phyloP scores from a whole-genome alignment of 306 rosid genomes.

The Luffa aegyptiaca region DNA sequence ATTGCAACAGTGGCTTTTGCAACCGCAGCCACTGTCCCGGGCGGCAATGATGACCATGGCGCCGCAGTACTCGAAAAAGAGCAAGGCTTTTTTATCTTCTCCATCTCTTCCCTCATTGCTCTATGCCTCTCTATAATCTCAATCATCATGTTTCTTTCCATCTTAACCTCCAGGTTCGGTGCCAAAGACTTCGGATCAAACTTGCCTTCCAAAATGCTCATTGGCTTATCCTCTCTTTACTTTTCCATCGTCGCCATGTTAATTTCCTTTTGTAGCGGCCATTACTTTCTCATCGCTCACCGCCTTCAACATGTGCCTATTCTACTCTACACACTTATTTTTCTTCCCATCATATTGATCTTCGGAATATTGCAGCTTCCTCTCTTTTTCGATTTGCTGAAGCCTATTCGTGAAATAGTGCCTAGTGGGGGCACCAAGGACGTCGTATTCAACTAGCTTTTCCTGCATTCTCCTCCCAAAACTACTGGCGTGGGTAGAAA shows the following conservation, averaged over 20 bases:
- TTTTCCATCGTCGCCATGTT: constrained; percentile 32
- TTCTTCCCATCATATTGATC: constrained; percentile 19
- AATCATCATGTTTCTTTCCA: constrained; percentile 41
- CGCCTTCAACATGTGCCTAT: constrained; percentile 7
- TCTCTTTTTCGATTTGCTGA: constrained; percentile 25
- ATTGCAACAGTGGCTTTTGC: constrained; percentile 26
- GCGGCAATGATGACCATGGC: background rate
- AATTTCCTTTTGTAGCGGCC: constrained; percentile 28
- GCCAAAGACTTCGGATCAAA: background rate
- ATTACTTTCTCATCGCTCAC: constrained; percentile 26
- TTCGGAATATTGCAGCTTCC: constrained; percentile 34
- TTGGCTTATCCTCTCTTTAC: constrained; percentile 32
- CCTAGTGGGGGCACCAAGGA: background rate
- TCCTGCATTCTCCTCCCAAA: no score
- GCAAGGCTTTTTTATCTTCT: constrained; percentile 21
- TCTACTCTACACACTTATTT: constrained; percentile 19
- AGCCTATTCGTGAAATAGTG: constrained; percentile 15
- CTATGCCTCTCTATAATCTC: constrained; percentile 38
- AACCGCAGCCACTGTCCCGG: constrained; percentile 8
- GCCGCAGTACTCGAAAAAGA: background rate
- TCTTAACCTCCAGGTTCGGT: constrained; percentile 24
- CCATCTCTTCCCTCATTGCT: constrained; percentile 20
- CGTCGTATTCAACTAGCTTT: no score
- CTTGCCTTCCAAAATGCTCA: constrained; percentile 29
- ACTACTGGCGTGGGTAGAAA: no score